phyloP scores from a whole-genome alignment of 257 asterid species.

The Anisodus acutangulus region DNA sequence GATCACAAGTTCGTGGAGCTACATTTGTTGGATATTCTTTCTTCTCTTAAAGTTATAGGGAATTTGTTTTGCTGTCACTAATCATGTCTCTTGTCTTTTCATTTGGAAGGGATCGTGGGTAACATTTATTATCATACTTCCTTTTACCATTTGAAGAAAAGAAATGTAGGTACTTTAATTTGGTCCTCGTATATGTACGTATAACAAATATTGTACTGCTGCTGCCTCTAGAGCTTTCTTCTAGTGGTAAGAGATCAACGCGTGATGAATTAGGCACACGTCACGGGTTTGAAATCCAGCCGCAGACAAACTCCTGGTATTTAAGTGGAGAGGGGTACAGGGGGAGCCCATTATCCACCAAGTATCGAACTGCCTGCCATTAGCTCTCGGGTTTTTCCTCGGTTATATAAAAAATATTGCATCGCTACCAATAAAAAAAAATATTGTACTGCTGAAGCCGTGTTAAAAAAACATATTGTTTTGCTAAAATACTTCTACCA shows the following conservation, averaged over 20 bases:
- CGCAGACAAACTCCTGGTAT: not conserved
- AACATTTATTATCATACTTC: not conserved
- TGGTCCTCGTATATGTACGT: not conserved
- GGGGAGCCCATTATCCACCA: not conserved
- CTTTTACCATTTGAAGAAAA: not conserved
- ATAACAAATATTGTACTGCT: conserved; percentile 12
- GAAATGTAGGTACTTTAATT: not conserved
- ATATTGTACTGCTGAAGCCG: not conserved
- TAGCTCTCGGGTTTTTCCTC: not conserved
- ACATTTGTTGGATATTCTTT: not conserved
- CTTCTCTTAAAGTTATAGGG: not conserved
- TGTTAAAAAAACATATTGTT: not conserved
- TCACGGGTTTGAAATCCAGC: not conserved
- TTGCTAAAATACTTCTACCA: not conserved
- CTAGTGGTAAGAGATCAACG: not conserved
- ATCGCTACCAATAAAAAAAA: not conserved
- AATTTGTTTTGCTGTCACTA: not conserved
- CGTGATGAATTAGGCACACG: not conserved
- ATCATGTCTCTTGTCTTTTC: not conserved
- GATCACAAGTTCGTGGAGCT: conserved; percentile 14
- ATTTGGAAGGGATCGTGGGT: not conserved
- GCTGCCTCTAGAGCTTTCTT: not conserved
- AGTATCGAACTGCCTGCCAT: not conserved
- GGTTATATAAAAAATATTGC: not conserved
- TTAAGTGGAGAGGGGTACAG: conserved; percentile 15